Percentiles rank a stretch among this genome's conserved stretches.
Conservation (phyloP, 2,329 filamentous ascomycete genomes). For the Coniochaeta sp. region DNA sequence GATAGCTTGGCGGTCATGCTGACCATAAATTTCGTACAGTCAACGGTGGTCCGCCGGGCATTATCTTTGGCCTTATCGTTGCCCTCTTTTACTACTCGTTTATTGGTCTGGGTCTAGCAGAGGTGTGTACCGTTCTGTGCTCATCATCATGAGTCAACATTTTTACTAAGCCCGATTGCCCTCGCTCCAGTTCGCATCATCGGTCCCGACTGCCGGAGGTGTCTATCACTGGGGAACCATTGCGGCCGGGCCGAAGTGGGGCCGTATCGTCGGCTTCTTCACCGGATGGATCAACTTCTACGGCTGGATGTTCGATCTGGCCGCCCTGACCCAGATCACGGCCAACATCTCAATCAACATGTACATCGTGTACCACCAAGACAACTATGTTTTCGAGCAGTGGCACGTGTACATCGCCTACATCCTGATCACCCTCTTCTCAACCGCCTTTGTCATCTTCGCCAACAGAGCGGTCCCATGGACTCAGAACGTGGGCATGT, state of each 20-base stretch:
- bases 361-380: slow-evolving; percentile 50
- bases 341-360: slow-evolving; percentile 53
- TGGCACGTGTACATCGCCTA: slow-evolving; percentile 57
- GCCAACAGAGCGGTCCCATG: slow-evolving; percentile 48
- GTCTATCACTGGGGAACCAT: slow-evolving; percentile 56
- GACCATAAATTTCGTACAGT: slow-evolving; percentile 15
- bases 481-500: slow-evolving; percentile 42
- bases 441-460: slow-evolving; percentile 44
- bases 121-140: slow-evolving; percentile 19
- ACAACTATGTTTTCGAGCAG: slow-evolving; percentile 34
- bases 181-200: slow-evolving; percentile 42
- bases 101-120: slow-evolving; percentile 31
- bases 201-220: slow-evolving; percentile 50
- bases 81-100: slow-evolving; percentile 34
- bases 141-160: slow-evolving; percentile 11
- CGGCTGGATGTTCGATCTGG: slow-evolving; percentile 55
- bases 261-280: slow-evolving; percentile 41
- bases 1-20: not conserved
- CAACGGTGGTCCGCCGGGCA: slow-evolving; percentile 32
- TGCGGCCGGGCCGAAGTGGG: slow-evolving; percentile 46
- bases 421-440: slow-evolving; percentile 46
- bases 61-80: slow-evolving; percentile 34
- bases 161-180: slow-evolving; percentile 23
- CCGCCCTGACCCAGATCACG: slow-evolving; percentile 50
- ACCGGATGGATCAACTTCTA: slow-evolving; percentile 45